Percentiles rank a stretch among this genome's conserved stretches.
Conservation (phyloP, 257 asterid species). For the Ocimum tenuiflorum region DNA sequence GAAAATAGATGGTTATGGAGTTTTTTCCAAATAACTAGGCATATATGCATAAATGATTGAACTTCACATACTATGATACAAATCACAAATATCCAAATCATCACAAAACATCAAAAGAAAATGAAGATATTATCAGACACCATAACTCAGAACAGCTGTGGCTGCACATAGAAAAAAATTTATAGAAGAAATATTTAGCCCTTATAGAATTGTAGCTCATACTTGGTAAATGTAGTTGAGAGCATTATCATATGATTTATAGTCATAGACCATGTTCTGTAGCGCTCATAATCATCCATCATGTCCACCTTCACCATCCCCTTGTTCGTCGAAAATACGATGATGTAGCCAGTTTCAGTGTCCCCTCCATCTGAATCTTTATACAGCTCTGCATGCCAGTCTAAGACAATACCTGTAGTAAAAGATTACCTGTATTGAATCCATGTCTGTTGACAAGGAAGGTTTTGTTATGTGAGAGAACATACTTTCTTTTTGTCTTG, state of each 20-base stretch:
- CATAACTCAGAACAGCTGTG: slow-evolving; percentile 2
- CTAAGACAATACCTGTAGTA: slow-evolving; percentile 44
- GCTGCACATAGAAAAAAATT: slow-evolving; percentile 11
- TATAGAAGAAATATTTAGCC: slow-evolving; percentile 8
- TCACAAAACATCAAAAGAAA: slow-evolving; percentile 15
- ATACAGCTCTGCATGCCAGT: slow-evolving; percentile 59
- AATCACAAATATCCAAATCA: slow-evolving; percentile 22
- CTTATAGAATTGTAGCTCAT: slow-evolving; percentile 49
- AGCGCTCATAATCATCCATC: slow-evolving; percentile 52
- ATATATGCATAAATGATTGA: slow-evolving; percentile 21
- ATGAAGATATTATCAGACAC: slow-evolving; percentile 7
- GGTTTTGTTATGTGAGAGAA: slow-evolving; percentile 9
- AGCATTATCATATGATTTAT: slow-evolving; percentile 74
- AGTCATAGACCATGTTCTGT: slow-evolving; percentile 68
- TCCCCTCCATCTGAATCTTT: slow-evolving; percentile 50
- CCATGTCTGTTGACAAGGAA: not conserved
- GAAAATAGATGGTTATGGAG: not conserved
- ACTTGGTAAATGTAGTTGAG: slow-evolving; percentile 50
- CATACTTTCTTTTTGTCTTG: slow-evolving; percentile 70
- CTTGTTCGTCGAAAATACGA: slow-evolving; percentile 58
- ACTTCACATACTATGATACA: slow-evolving; percentile 23
- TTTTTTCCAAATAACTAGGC: slow-evolving; percentile 1
- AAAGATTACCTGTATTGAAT: not conserved
- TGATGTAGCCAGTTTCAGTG: slow-evolving; percentile 51
- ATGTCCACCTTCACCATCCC: slow-evolving; percentile 68